These are phyloP conservation scores for Mortierella hygrophila DNA, from an alignment of 192 early-diverging fungal species.

Conservation along the genomic window DNA sequence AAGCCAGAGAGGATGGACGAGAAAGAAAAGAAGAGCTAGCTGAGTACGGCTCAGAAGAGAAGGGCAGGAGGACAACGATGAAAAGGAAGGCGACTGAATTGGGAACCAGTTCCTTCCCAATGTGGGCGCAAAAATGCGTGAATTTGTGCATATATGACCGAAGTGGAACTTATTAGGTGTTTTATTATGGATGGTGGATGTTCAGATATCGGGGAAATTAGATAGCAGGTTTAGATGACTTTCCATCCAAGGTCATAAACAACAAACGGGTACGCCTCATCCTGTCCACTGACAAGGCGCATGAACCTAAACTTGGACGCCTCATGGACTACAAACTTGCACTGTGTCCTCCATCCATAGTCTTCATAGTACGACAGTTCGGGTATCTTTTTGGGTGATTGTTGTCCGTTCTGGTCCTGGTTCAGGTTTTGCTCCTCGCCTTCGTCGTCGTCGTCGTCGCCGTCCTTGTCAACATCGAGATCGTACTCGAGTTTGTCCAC, in stretches of 20 bases:
- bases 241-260: slow-evolving; percentile 56
- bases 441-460: slow-evolving; percentile 18
- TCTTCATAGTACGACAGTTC: slow-evolving; percentile 38
- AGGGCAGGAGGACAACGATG: not conserved
- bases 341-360: slow-evolving; percentile 50
- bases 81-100: not conserved
- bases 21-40: not conserved
- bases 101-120: not conserved
- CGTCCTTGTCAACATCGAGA: not conserved
- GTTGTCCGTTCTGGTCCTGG: not conserved
- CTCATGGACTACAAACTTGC: slow-evolving; percentile 45
- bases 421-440: not conserved
- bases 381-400: not conserved
- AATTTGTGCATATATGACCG: not conserved
- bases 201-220: too few species aligned
- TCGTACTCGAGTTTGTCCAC: slow-evolving; percentile 23
- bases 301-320: slow-evolving; percentile 44
- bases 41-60: not conserved
- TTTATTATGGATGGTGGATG: not conserved
- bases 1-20: not conserved
- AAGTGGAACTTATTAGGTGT: not conserved
- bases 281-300: slow-evolving; percentile 42
- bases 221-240: slow-evolving; percentile 24
- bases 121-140: not conserved
- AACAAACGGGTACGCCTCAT: slow-evolving; percentile 47